phyloP scores from a whole-genome alignment of 2,329 filamentous ascomycete species.

The Verticillium nubilum region DNA sequence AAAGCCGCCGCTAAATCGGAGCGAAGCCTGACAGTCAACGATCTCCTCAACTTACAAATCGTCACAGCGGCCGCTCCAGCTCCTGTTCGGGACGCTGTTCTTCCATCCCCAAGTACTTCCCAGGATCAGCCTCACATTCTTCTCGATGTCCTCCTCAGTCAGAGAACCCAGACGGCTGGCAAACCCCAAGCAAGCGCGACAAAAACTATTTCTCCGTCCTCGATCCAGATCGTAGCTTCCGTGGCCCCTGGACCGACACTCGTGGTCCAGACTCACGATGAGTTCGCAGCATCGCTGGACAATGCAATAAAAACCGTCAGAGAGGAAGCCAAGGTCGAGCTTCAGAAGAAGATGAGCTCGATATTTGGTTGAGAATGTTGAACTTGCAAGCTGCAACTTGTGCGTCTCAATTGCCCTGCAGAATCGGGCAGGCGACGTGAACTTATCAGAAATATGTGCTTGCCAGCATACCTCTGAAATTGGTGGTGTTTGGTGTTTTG shows the following conservation, averaged over 20 bases:
- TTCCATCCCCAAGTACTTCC: too few species aligned
- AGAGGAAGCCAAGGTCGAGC: background rate
- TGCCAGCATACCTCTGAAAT: too few species aligned
- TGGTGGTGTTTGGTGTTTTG: too few species aligned
- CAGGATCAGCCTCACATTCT: background rate
- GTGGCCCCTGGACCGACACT: background rate
- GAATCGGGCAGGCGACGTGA: too few species aligned
- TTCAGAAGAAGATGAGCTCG: background rate
- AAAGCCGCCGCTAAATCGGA: too few species aligned
- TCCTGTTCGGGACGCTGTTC: too few species aligned
- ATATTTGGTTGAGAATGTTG: background rate
- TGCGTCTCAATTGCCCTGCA: too few species aligned
- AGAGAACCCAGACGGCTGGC: too few species aligned
- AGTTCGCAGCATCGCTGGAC: background rate
- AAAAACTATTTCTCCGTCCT: background rate
- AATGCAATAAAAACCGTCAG: background rate
- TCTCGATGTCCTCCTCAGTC: background rate
- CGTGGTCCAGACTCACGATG: background rate
- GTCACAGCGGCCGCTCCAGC: too few species aligned
- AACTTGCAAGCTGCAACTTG: too few species aligned
- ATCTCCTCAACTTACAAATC: background rate
- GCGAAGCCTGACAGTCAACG: background rate
- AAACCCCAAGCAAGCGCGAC: background rate
- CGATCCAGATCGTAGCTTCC: background rate
- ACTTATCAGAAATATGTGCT: too few species aligned